Evolutionary conservation across 2,329 filamentous ascomycete genomes (phyloP), one percentile per base, ranked within the genome.

Genomic region (Fusarium armeniacum): DNA sequence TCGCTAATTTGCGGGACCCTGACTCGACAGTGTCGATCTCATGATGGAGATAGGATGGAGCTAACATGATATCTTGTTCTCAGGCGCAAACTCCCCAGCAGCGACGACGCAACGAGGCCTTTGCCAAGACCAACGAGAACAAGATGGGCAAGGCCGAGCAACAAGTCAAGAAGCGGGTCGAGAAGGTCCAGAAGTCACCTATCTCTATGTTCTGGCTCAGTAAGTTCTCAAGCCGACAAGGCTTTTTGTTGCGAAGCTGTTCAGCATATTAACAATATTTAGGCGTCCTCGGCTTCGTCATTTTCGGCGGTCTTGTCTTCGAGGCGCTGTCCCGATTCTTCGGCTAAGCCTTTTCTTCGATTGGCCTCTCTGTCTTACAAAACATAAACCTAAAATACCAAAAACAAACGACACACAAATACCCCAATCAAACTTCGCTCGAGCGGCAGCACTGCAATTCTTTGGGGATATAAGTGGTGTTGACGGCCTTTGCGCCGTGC

Each of bases 31-130:
- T 64, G 59, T 56, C 57, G 57, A 63, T 72, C 55, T 43, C 62
- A 72, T 70, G 57, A 70, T 67, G 53, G 51, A 54, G 58, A 70
- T 68, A 58, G 60, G 58, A 70, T 68, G 62, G 60, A 51, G 62
- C 62, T 70, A 70, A 69, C 61, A 64, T 63, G 38, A 55, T 60
- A 33, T n/a, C 13, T 22, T 41, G 20, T 35, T 40, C 26, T 24
- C 52, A 94, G 92, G 91, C 90, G 74, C 92, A 95, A 90, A 96
- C 93, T 73, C 92, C 91, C 73, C 88, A 93, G 81, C 93, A 96
- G 84, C 90, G 93, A 79, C 89, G 89, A 77, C 90, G 91, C 69
- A 96, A 96, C 83, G 88, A 88, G 77, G 91, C 91, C 81, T 97
- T 93, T 81, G 90, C 86, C 72, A 90, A 91, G 78, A 85, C 87